These are phyloP conservation scores for Cyberlindnera euphorbiae DNA, from an alignment of 805 yeast genomes.

Conservation along the genomic window DNA sequence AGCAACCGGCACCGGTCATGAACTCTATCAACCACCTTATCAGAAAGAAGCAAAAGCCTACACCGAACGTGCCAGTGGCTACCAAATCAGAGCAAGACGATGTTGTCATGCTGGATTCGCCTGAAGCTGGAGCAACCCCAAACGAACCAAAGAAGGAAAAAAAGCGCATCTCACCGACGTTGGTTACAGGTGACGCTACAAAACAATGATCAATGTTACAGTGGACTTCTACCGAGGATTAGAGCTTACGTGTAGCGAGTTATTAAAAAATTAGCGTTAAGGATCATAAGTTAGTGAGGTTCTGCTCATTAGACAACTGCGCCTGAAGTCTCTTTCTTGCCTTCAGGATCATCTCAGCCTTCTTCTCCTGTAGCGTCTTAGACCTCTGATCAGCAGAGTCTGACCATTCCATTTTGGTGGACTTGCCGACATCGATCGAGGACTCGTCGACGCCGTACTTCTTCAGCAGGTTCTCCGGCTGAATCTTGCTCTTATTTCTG, in stretches of 20 bases:
- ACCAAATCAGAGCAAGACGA: slow-evolving; percentile 1
- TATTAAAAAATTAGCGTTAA: no score
- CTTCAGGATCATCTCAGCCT: slow-evolving; percentile 51
- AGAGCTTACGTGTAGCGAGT: no score
- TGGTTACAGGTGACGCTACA: slow-evolving; percentile 3
- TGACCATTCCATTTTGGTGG: slow-evolving; percentile 35
- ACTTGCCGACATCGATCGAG: slow-evolving; percentile 1
- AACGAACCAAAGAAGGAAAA: slow-evolving; percentile 25
- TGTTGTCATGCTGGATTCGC: slow-evolving; percentile 2
- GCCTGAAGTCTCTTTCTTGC: slow-evolving; percentile 56
- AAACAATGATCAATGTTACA: no score
- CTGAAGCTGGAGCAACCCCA: slow-evolving; percentile 2
- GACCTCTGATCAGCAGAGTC: slow-evolving; percentile 39
- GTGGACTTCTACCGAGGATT: no score
- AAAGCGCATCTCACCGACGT: slow-evolving; percentile 21
- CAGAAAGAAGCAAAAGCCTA: slow-evolving; percentile 5
- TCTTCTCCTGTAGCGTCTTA: slow-evolving; percentile 41
- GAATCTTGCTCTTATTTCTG: slow-evolving; percentile 23
- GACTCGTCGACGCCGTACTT: slow-evolving; percentile 37
- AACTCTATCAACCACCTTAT: slow-evolving; percentile 9
- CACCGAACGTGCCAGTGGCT: slow-evolving; percentile 1
- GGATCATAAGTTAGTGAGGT: no score
- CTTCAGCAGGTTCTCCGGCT: slow-evolving; percentile 32
- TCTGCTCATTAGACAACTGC: slow-evolving; percentile 25
- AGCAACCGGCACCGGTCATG: slow-evolving; percentile 7